phyloP scores from a whole-genome alignment of 192 early-diverging fungal genomes.

The Fimicolochytrium jonesii region DNA sequence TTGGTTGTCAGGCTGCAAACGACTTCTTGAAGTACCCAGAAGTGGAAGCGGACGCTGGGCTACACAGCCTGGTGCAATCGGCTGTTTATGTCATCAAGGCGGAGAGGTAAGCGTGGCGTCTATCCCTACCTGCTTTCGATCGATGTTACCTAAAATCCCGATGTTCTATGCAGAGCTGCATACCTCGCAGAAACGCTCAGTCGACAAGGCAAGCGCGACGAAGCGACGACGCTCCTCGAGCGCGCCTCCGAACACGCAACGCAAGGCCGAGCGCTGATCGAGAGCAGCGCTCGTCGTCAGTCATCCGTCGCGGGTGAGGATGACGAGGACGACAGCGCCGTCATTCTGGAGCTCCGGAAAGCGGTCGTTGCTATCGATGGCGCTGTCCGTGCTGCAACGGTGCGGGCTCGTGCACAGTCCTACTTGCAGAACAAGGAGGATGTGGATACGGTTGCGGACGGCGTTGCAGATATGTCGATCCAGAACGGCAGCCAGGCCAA shows the following conservation, averaged over 20 bases:
- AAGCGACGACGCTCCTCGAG: conserved; percentile 59
- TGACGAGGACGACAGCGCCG: background rate
- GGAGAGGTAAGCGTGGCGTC: no score
- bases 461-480: background rate
- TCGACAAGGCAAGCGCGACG: conserved; percentile 42
- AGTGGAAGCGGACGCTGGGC: no score
- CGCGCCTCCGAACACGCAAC: conserved; percentile 50
- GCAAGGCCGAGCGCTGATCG: conserved; percentile 41
- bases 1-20: no score
- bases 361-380: conserved; percentile 29
- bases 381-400: conserved; percentile 31
- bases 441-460: background rate
- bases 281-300: conserved; percentile 3
- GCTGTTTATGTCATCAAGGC: no score
- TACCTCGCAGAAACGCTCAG: no score
- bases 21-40: no score
- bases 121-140: no score
- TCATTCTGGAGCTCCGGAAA: conserved; percentile 7
- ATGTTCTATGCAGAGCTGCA: no score
- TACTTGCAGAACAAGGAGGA: background rate
- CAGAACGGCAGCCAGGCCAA: no score
- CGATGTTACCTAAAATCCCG: no score
- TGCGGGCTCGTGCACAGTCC: conserved; percentile 16
- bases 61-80: no score
- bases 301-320: background rate